These are phyloP conservation scores for Areca catechu DNA, from an alignment of 176 grass and related monocot species.

Conservation along the genomic window DNA sequence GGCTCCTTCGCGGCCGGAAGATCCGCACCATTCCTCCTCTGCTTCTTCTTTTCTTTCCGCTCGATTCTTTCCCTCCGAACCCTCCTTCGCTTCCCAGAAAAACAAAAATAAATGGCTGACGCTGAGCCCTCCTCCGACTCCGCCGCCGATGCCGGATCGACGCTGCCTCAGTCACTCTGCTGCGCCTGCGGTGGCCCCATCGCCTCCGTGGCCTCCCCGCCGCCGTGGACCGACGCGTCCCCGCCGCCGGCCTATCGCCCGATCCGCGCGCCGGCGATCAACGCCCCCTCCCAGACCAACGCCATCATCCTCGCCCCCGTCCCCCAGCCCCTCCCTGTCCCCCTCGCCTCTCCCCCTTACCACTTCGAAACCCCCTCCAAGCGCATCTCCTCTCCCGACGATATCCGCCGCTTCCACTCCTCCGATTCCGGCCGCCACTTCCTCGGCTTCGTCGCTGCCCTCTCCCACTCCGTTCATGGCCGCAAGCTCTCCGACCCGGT, in stretches of 20 bases:
- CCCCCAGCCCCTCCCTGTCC: slow-evolving; percentile 53
- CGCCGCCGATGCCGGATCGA: slow-evolving; percentile 20
- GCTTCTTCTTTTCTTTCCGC: no score
- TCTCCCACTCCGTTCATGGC: slow-evolving; percentile 60
- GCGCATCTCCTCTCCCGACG: slow-evolving; percentile 49
- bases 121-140: background rate
- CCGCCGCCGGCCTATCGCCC: slow-evolving; percentile 94
- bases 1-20: no score
- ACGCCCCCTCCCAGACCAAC: slow-evolving; percentile 66
- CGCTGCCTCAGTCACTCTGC: slow-evolving; percentile 32
- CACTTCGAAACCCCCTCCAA: slow-evolving; percentile 45
- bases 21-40: no score
- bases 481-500: slow-evolving; percentile 73
- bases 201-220: background rate
- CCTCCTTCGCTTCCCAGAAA: no score
- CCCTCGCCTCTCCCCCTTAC: slow-evolving; percentile 32
- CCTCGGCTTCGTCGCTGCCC: slow-evolving; percentile 64
- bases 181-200: slow-evolving; percentile 18
- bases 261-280: slow-evolving; percentile 71
- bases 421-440: slow-evolving; percentile 65
- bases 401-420: slow-evolving; percentile 53
- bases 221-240: slow-evolving; percentile 45
- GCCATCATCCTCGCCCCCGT: slow-evolving; percentile 72
- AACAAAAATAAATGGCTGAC: slow-evolving; percentile 9
- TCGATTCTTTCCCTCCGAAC: no score